Evolutionary conservation across 192 early-diverging fungal species (phyloP).

Genomic region (Endogone sp.): DNA sequence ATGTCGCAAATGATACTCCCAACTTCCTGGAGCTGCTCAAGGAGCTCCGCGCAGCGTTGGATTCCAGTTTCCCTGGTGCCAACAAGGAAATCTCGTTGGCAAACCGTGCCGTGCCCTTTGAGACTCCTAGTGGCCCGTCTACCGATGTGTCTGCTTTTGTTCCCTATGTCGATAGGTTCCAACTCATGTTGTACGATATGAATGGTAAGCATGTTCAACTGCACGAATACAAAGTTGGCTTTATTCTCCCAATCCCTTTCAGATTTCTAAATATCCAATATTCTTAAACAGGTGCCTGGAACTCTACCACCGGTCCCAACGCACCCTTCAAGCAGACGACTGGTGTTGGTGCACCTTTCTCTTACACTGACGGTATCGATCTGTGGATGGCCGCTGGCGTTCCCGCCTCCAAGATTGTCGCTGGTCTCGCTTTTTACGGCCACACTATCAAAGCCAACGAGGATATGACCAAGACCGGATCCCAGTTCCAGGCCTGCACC

Average conservation of each 20-base stretch:
- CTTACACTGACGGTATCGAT: conserved; percentile 40
- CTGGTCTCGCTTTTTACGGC: conserved; percentile 63
- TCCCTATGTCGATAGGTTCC: conserved; percentile 51
- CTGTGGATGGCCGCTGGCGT: conserved; percentile 57
- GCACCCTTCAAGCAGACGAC: conserved; percentile 42
- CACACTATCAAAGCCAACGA: conserved; percentile 40
- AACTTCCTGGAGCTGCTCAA: conserved; percentile 53
- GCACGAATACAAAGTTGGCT: neutral
- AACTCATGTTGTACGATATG: conserved; percentile 67
- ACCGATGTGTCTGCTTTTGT: conserved; percentile 48
- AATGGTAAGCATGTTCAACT: conserved; percentile 14
- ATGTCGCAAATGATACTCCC: conserved; percentile 40
- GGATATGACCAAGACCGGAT: conserved; percentile 22
- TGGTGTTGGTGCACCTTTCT: conserved; percentile 30
- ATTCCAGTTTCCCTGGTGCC: conserved; percentile 30
- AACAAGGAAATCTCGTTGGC: conserved; percentile 59
- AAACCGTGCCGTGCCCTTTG: conserved; percentile 55
- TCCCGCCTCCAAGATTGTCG: conserved; percentile 50
- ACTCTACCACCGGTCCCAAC: conserved; percentile 56
- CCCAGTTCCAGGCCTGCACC: conserved; percentile 33
- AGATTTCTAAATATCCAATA: conserved; percentile 29
- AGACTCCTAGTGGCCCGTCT: conserved; percentile 35
- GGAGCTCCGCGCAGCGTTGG: conserved; percentile 45
- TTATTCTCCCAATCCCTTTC: neutral
- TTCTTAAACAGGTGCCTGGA: conserved; percentile 63